A percentile compares a stretch with the other conserved stretches of the same genome.
Evolutionary conservation across 768 basidiomycete genomes (phyloP).

Genomic region (Xanthoconium stramineum): DNA sequence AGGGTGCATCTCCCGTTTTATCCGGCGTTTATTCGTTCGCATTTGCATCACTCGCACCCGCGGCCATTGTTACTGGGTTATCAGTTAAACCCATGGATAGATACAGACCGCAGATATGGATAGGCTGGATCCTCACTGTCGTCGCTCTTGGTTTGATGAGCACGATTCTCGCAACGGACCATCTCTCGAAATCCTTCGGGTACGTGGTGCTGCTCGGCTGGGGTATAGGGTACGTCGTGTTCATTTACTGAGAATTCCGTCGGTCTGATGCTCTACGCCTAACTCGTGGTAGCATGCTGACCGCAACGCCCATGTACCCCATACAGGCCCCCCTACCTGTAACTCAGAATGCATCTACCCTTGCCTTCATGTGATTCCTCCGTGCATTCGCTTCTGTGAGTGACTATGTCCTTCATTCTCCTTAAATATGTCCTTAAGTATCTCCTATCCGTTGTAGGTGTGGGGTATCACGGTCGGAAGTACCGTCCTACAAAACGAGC

Average conservation of each 20-base stretch:
- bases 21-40: constrained; percentile 26
- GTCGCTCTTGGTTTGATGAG: constrained; percentile 37
- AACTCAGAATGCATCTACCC: constrained; percentile 39
- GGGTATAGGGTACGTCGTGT: constrained; percentile 1
- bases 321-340: constrained; percentile 46
- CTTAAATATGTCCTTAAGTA: not conserved
- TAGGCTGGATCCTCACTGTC: constrained; percentile 33
- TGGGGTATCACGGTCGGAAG: constrained; percentile 51
- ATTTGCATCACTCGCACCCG: constrained; percentile 26
- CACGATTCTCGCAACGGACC: constrained; percentile 24
- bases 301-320: constrained; percentile 36
- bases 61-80: constrained; percentile 32
- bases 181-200: constrained; percentile 24
- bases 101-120: constrained; percentile 35
- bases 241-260: not conserved
- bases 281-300: not conserved
- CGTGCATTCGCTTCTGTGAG: constrained; percentile 36
- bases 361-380: constrained; percentile 41
- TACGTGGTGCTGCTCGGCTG: not conserved
- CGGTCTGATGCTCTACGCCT: not conserved
- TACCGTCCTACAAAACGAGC: constrained; percentile 49
- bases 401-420: not conserved
- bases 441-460: constrained; percentile 24
- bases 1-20: constrained; percentile 30
- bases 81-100: constrained; percentile 24